Percentiles rank a stretch among this genome's conserved stretches.
Evolutionary conservation across 257 asterid species (phyloP).

Genomic region (Solanum peruvianum): DNA sequence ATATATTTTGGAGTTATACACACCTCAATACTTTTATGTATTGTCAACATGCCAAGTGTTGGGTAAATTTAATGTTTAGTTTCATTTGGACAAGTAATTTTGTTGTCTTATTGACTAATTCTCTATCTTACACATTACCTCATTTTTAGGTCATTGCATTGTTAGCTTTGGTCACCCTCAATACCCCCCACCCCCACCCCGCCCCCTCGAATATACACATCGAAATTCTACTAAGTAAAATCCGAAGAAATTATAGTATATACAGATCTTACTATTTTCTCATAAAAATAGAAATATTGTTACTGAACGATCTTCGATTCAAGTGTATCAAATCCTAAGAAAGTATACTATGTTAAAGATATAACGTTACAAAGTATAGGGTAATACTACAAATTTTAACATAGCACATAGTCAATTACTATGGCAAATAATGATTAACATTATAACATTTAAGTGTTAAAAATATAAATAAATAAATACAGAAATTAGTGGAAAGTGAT

Average conservation of each 20-base stretch:
- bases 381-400: neutral
- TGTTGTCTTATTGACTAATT: neutral
- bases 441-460: too few relatives aligned
- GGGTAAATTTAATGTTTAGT: neutral
- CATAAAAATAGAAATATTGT: too few relatives aligned
- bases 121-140: neutral
- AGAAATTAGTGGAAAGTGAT: too few relatives aligned
- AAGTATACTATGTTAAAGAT: too few relatives aligned
- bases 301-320: accelerated
- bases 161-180: too few relatives aligned
- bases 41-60: neutral
- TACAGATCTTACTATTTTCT: accelerated
- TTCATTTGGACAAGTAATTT: neutral
- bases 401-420: neutral
- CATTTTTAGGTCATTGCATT: neutral
- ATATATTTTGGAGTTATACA: neutral
- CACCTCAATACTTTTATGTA: neutral
- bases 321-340: too few relatives aligned
- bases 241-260: accelerated
- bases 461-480: too few relatives aligned
- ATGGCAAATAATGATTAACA: neutral
- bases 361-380: neutral
- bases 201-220: too few relatives aligned
- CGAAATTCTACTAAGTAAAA: too few relatives aligned
- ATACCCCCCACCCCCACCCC: too few relatives aligned